These are phyloP conservation scores for Talaromyces sp. DNA, from an alignment of 2,329 filamentous ascomycete genomes.

Conservation along the genomic window DNA sequence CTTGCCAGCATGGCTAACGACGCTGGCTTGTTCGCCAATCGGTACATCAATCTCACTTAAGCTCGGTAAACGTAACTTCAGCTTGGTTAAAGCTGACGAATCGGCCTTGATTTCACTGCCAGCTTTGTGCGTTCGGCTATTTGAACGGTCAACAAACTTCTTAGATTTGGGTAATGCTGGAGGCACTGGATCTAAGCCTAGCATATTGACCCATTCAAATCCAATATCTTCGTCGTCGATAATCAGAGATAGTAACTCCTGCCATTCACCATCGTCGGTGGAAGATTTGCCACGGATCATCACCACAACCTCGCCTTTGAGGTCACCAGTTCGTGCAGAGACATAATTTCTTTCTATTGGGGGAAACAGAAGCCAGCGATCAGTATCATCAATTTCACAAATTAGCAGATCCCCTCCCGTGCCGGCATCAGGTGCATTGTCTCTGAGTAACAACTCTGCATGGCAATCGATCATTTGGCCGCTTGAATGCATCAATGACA, in stretches of 20 bases:
- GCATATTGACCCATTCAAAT: constrained; percentile 79
- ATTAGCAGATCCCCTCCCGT: constrained; percentile 81
- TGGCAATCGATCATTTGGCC: constrained; percentile 86
- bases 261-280: constrained; percentile 63
- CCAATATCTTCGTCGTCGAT: constrained; percentile 72
- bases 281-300: constrained; percentile 72
- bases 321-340: constrained; percentile 73
- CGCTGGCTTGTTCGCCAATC: constrained; percentile 53
- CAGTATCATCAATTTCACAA: constrained; percentile 74
- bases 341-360: constrained; percentile 68
- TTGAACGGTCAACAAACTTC: constrained; percentile 47
- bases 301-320: constrained; percentile 67
- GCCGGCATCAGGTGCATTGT: constrained; percentile 63
- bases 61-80: constrained; percentile 35
- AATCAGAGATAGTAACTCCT: constrained; percentile 72
- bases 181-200: constrained; percentile 62
- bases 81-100: constrained; percentile 28
- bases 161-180: constrained; percentile 53
- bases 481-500: constrained; percentile 80
- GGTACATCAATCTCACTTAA: constrained; percentile 56
- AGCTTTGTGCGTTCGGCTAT: constrained; percentile 30
- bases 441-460: constrained; percentile 79
- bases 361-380: constrained; percentile 85
- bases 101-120: constrained; percentile 17
- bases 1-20: constrained; percentile 44